Base-by-base conservation (phyloP, 176 grass and related monocot genomes). In the Zizania latifolia region DNA sequence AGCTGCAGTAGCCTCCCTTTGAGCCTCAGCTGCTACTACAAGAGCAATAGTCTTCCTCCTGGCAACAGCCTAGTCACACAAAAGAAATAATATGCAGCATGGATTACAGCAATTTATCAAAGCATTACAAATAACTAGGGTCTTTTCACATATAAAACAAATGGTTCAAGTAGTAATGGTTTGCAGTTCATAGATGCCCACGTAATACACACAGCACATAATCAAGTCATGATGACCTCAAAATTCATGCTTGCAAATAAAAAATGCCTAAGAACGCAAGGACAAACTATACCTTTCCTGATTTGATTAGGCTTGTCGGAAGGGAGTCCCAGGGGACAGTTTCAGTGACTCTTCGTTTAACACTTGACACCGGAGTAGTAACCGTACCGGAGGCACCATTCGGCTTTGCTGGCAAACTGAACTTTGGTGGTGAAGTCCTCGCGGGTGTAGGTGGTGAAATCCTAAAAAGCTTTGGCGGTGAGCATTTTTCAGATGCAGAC, bases 1-100 rank as follows among this genome's bases (percentile, higher is more conserved):
- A 75, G 92, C 87, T 74, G 92, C 85, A 36, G 82, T 73, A 73
- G 96, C 89, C 90, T 99, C 96, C 85, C 92, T 88, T 84, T 99
- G 89, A 32, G 96, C 96, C 73, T 94, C 87, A 4, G 96, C 96
- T 62, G 87, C 96, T 65, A 88, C 89, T 82, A 95, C 57, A 82
- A 99, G 80, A 37, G 96, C 92, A 73, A 94, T 88, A 43, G 85
- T 95, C 67, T 99, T 99, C 79, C 92, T 95, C 84, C 85, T 83
- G 30, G 84, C 60, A 63, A 95, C 86, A 41, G 89, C 96, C 96
- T 99, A 39, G 83, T 76, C 36, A 83, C 57, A 68, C 34, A 86
- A 75, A 88, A 83, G 9, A 73, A 83, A 67, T 79, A 81, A 51
- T 46, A 75, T 23, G 0, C 2, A 65, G 69, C 8, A 58, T 22